Conservation (phyloP, 2,329 filamentous ascomycete genomes). For the Penicillium olsonii region DNA sequence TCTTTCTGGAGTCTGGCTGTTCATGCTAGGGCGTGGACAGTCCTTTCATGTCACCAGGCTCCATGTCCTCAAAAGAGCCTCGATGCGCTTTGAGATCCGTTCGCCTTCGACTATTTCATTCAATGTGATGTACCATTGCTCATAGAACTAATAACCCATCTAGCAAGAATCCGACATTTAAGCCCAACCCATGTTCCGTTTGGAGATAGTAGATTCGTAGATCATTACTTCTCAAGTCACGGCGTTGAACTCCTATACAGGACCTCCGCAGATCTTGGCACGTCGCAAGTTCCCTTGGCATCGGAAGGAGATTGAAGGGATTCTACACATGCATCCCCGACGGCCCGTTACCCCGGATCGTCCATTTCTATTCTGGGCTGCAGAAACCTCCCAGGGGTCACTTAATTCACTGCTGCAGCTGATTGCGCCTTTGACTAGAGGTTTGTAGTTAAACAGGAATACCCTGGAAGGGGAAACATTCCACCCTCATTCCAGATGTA, state of each 20-base stretch:
- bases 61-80: neutral
- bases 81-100: neutral
- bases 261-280: slow-evolving; percentile 11
- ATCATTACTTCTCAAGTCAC: slow-evolving; percentile 32
- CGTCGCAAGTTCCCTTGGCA: slow-evolving; percentile 15
- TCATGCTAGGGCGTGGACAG: neutral
- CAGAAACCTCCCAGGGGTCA: too few species aligned
- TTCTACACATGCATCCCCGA: neutral
- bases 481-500: too few species aligned
- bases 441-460: too few species aligned
- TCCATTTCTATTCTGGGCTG: slow-evolving; percentile 3
- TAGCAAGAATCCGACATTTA: neutral
- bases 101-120: neutral
- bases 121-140: too few species aligned
- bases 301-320: neutral
- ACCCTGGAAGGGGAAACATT: too few species aligned
- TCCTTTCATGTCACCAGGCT: neutral
- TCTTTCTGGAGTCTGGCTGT: slow-evolving; percentile 12
- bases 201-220: too few species aligned
- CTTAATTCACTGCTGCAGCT: too few species aligned
- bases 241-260: slow-evolving; percentile 11
- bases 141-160: too few species aligned
- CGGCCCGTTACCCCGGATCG: slow-evolving; percentile 25
- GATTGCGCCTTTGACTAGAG: too few species aligned
- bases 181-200: neutral